Base-by-base conservation (phyloP, 768 basidiomycete species). In the Tricholoma sp. region DNA sequence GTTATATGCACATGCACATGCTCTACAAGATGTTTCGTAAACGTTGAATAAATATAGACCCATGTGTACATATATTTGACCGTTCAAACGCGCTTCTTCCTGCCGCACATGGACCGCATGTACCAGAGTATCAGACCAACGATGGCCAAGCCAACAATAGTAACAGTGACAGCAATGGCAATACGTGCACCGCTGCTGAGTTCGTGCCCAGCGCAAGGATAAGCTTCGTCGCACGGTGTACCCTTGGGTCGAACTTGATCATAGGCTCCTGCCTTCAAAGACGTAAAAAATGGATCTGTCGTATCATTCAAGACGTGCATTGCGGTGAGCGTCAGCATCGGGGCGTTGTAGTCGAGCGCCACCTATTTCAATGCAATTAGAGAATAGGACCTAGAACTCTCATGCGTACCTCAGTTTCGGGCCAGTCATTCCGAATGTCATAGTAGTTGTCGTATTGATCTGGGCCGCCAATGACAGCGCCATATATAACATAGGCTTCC, bases 301-400 rank as follows among this genome's bases (percentile, higher is more conserved):
- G 74, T 76, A 56, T 84, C 82, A 59, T 83, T 85, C 50, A 89
- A 64, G n/a, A 88, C 78, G 61, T 88, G 83, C 76, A 85, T 84
- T 15, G 92, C 89, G 0, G 88, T 84, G 34, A 97, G 78, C 1
- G 91, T 88, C n/a, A 96, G 76, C 75, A 96, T 78, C 1, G 93
- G 92, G 0, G 93, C 91, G 61, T 90, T 91, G 69, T 94, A 94
- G 66, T 97, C 94, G 39, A 93, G 71, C n/a, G 88, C 90, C 52
- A 85, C 77, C 85, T 88, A 49, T 42, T 13, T 34, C 10, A 55
- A 39, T 13, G 11, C 42, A 8, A 48, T 32, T 24, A 36, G 13
- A 18, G 32, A 13, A 29, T 24, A n/a, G 28, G 55, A 17, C 39
- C 15, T 10, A 56, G 41, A 11, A 34, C 42, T 15, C 20, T 48